These are phyloP conservation scores for Tolypocladium pustulatum DNA, from an alignment of 2,329 filamentous ascomycete species.

Conservation along the genomic window DNA sequence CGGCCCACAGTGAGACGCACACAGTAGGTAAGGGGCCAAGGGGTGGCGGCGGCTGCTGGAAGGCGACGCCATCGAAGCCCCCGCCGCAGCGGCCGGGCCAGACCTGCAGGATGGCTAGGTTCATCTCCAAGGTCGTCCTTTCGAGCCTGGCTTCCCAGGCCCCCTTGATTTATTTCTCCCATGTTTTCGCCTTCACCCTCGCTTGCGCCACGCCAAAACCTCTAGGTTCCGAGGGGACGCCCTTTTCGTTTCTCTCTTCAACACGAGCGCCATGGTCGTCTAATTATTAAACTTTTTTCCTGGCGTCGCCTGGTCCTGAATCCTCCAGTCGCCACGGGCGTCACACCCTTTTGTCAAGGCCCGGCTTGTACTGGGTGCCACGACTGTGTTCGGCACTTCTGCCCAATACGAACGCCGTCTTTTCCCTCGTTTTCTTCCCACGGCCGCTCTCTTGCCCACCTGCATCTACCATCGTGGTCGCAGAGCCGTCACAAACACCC, in stretches of 20 bases:
- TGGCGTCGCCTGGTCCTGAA: neutral
- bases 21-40: neutral
- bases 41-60: neutral
- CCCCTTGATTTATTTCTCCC: neutral
- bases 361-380: neutral
- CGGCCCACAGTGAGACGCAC: neutral
- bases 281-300: neutral
- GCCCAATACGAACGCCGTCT: neutral
- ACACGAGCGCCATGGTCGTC: neutral
- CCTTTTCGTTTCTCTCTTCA: neutral
- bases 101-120: too few relatives aligned
- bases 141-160: neutral
- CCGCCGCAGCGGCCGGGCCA: too few relatives aligned
- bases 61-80: neutral
- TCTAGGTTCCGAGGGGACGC: neutral
- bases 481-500: neutral
- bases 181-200: neutral
- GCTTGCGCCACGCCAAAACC: neutral
- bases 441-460: neutral
- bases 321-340: neutral
- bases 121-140: too few relatives aligned
- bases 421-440: neutral
- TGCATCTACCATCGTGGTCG: neutral
- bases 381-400: neutral
- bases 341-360: neutral